These are phyloP conservation scores for Geosiphon pyriformis DNA, from an alignment of 192 early-diverging fungal species.

Conservation along the genomic window DNA sequence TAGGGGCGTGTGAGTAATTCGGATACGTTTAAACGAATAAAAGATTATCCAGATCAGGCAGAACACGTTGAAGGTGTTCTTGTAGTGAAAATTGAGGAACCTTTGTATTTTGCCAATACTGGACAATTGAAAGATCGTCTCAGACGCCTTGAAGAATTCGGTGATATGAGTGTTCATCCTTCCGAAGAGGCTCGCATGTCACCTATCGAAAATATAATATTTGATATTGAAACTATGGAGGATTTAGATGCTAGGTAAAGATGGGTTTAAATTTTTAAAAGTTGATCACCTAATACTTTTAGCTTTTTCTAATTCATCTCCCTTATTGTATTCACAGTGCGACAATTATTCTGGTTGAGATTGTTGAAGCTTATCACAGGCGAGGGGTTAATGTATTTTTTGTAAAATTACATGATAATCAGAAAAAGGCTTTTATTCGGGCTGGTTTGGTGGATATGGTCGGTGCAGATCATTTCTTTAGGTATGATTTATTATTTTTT, in stretches of 20 bases:
- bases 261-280: conserved; percentile 24
- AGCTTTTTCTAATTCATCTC: not conserved
- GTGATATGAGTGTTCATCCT: conserved; percentile 92
- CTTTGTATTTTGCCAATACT: conserved; percentile 95
- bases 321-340: no score
- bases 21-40: conserved; percentile 71
- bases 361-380: conserved; percentile 78
- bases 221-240: conserved; percentile 88
- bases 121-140: conserved; percentile 94
- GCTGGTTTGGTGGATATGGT: conserved; percentile 60
- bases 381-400: conserved; percentile 86
- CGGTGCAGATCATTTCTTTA: conserved; percentile 66
- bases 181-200: conserved; percentile 81
- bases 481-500: conserved; percentile 38
- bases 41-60: conserved; percentile 53
- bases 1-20: conserved; percentile 50
- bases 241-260: conserved; percentile 85
- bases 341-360: conserved; percentile 77
- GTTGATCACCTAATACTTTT: not conserved
- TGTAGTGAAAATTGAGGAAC: conserved; percentile 88
- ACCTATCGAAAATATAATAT: conserved; percentile 73
- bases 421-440: conserved; percentile 64
- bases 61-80: conserved; percentile 80
- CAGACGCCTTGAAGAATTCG: conserved; percentile 88
- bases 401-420: conserved; percentile 75